Evolutionary conservation across 139 green algal genomes (phyloP).

Genomic region (Klebsormidium nitens): DNA sequence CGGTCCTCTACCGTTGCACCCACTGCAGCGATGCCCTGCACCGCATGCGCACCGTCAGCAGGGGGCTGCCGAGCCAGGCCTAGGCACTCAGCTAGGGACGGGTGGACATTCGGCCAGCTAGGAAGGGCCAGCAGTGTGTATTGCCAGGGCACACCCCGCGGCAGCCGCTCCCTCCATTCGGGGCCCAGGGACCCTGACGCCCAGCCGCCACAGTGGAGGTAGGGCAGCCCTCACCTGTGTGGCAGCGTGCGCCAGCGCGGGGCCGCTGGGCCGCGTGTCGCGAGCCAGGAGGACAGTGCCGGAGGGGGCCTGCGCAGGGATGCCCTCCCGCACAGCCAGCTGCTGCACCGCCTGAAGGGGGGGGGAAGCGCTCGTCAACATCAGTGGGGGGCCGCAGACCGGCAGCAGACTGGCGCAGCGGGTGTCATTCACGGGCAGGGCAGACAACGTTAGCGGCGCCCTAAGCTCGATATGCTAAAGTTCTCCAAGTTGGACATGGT

Average conservation of each 20-base stretch:
- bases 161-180: neutral
- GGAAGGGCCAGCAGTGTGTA: no score
- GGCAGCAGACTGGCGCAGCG: no score
- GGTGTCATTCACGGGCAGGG: no score
- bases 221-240: conserved; percentile 9
- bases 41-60: conserved; percentile 10
- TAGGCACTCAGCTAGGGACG: no score
- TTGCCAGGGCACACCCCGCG: no score
- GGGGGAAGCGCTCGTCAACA: no score
- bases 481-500: no score
- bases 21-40: conserved; percentile 16
- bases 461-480: no score
- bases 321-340: neutral
- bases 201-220: neutral
- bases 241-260: conserved; percentile 55
- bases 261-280: conserved; percentile 52
- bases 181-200: neutral
- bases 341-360: neutral
- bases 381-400: no score
- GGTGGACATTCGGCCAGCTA: no score
- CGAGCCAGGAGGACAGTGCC: conserved; percentile 28
- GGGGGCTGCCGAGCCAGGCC: neutral
- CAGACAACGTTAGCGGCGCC: no score
- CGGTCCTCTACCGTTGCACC: conserved; percentile 33
- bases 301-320: conserved; percentile 50